Evolutionary conservation across 495 filamentous ascomycete species (phyloP), one percentile per base, ranked within the genome.

Genomic region (Penicillium manginii): DNA sequence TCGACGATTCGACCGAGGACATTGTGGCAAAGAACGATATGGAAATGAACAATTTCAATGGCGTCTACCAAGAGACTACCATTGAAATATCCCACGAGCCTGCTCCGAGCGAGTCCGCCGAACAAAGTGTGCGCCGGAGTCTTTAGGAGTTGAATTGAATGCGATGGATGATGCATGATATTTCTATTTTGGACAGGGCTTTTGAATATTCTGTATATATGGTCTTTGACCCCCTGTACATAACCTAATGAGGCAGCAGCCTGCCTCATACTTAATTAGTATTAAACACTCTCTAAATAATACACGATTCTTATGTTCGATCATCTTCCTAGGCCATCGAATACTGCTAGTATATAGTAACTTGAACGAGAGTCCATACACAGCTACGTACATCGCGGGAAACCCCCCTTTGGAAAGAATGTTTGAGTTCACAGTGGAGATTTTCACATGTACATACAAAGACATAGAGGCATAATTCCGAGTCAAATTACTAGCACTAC

Each of bases 61-160:
- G 66, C n/a, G 74, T 77, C 54, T 74, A 75, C 55, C 74, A 77
- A 46, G 69, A 77, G 54, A 77, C 74, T 23, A 75, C 72, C 15
- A 74, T 77, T 54, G 74, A 77, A 60, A 75, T 77, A 46, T 69
- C 69, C 35, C 71, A 74, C 39, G 74, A 77, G 63, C 67, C 66
- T 29, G 71, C 62, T 8, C 46, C 58, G 19, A 48, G 45, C 32
- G 52, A 59, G 14, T 54, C 46, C 1, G 29, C 49, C 21, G 53
- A 57, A 2, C 22, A 35, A 15, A 57, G 49, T 42, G 23, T 46
- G 29, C 57, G 53, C 4, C 53, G 26, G n/a, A 57, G 39, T 40
- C 21, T 43, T 7, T 64, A 56, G 22, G 50, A n/a, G 35, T 37
- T 37, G 35, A 37, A n/a, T 37, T 29, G 26, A 32, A 26, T 37